Evolutionary conservation across 2,329 filamentous ascomycete species (phyloP).

Genomic region (Sporothrix phasma): DNA sequence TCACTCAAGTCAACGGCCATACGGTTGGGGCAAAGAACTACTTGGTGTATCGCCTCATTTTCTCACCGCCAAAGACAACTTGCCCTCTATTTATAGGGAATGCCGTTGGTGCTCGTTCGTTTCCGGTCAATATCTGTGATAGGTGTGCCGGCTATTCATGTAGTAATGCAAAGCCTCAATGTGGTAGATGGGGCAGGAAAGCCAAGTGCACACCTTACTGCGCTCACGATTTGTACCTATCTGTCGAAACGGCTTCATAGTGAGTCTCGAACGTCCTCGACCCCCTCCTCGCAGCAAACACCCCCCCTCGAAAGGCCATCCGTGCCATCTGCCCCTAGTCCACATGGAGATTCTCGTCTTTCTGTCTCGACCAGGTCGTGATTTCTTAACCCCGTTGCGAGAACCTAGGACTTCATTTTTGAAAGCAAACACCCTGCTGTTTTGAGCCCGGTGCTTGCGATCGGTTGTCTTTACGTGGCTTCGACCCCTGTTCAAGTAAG

Average conservation of each 20-base stretch:
- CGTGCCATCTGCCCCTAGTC: constrained; percentile 2
- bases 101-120: neutral
- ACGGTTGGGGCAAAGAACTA: neutral
- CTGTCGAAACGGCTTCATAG: constrained; percentile 5
- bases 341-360: neutral
- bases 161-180: neutral
- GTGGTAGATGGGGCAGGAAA: neutral
- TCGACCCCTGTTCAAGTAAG: constrained; percentile 7
- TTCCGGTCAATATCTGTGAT: neutral
- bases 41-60: neutral
- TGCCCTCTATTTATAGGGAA: neutral
- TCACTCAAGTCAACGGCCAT: neutral
- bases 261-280: neutral
- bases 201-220: neutral
- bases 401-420: neutral
- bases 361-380: neutral
- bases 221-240: neutral
- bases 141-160: neutral
- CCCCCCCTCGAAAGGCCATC: neutral
- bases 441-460: neutral
- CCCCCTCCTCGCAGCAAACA: neutral
- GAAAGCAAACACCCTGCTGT: neutral
- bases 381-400: neutral
- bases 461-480: neutral
- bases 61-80: constrained; percentile 7